Evolutionary conservation across 2,329 filamentous ascomycete species (phyloP).

Genomic region (Massarina eburnea): DNA sequence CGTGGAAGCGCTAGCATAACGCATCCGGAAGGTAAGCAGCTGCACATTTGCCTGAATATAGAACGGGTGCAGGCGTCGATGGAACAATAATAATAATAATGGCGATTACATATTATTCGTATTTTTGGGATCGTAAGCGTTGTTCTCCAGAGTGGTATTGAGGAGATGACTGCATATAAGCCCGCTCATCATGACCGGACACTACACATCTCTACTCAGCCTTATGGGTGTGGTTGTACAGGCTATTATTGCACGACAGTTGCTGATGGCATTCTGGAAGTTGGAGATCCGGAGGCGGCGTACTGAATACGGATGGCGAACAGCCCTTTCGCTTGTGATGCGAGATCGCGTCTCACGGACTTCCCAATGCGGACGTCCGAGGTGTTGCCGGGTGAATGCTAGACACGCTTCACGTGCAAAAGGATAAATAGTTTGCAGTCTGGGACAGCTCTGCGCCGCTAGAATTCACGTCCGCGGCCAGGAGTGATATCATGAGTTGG

Average conservation of each 20-base stretch:
- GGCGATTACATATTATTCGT: neutral
- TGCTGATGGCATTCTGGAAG: too few relatives aligned
- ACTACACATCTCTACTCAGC: constrained; percentile 33
- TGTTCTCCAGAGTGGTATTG: constrained; percentile 9
- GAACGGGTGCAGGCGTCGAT: constrained; percentile 6
- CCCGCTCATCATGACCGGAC: constrained; percentile 13
- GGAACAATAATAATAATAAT: neutral
- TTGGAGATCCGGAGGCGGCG: neutral
- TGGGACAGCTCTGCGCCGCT: constrained; percentile 12
- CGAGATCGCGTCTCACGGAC: constrained; percentile 4
- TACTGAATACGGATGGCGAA: neutral
- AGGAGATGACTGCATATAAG: constrained; percentile 32
- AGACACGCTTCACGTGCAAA: constrained; percentile 5
- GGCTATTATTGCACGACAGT: constrained; percentile 14
- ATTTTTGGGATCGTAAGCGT: constrained; percentile 5
- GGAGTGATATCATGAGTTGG: constrained; percentile 10
- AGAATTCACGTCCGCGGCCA: constrained; percentile 30
- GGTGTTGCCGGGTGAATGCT: neutral
- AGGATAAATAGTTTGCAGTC: constrained; percentile 4
- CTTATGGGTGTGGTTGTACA: constrained; percentile 20
- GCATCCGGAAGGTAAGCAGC: neutral
- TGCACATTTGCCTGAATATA: constrained; percentile 9
- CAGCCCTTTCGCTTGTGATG: neutral
- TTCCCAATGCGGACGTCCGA: constrained; percentile 9
- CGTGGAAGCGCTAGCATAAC: constrained; percentile 3